Evolutionary conservation across 768 basidiomycete genomes (phyloP), one percentile per base, ranked within the genome.

Genomic region (Pleurotus salmoneostramineus): DNA sequence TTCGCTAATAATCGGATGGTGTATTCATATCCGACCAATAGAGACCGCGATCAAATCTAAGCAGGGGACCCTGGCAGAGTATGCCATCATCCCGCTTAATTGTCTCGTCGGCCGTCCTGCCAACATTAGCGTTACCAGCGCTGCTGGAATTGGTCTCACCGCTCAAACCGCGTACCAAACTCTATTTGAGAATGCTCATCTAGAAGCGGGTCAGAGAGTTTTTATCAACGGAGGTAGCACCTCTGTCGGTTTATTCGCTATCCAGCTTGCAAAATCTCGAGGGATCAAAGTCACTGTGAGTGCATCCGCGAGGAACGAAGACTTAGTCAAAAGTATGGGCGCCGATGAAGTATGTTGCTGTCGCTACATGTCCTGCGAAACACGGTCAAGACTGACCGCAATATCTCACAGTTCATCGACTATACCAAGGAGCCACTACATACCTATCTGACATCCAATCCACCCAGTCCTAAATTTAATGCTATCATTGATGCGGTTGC

Each of bases 211-310:
- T 1, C 84, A 85, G 63, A 76, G 77, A 1, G 72, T 92, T 3
- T 80, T 91, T 62, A 73, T 93, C 64, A 85, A 88, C 57, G 89
- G 89, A 0, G 90, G 87, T 3, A 85, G 84, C 51, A 82, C 85
- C 1, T 71, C 83, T 10, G 86, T 90, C 1, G 90, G 89, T 3
- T 72, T 77, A n/a, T 80, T 80, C 62, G 89, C 87, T 0, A 86
- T 91, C 49, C 88, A 91, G 66, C 66, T 91, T 7, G 87, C 89
- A 6, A 91, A 90, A 65, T 77, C 81, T 0, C 74, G 73, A 60
- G 86, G 86, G 3, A 82, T 82, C 56, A 72, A 67, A 51, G 87
- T 91, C 4, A 72, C 80, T 2, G 81, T 82, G 0, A 82, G 77
- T 33, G 87, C 85, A 6, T 89, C 87, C 3, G 74, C 66, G 1